Conservation (phyloP, 139 green algal species). For the Chlamydomonas incerta region DNA sequence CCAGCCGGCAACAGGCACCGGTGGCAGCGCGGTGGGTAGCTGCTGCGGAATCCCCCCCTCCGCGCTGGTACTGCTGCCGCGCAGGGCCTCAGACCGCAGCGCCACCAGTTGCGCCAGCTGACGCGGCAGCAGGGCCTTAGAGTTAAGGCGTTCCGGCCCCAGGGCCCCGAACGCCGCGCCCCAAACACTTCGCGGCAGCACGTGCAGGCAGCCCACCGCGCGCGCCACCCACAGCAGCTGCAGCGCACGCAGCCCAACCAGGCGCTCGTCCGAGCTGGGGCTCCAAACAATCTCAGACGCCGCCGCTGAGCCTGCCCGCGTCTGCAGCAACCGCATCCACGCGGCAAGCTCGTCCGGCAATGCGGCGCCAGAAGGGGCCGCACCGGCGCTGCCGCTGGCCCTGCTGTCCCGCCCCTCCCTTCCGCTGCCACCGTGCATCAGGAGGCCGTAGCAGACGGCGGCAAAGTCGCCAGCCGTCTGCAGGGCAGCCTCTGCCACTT, state of each 20-base stretch:
- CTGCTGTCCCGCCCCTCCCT: neutral
- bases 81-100: neutral
- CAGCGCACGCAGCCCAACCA: neutral
- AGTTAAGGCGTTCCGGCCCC: too few relatives aligned
- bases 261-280: too few relatives aligned
- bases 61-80: neutral
- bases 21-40: too few relatives aligned
- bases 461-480: neutral
- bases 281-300: too few relatives aligned
- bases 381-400: too few relatives aligned
- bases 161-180: neutral
- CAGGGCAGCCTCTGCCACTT: neutral
- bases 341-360: neutral
- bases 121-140: neutral
- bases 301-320: too few relatives aligned
- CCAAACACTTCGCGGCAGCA: neutral
- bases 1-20: too few relatives aligned
- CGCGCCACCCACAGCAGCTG: conserved; percentile 12
- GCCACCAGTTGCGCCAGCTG: conserved; percentile 31
- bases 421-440: neutral
- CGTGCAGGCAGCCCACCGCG: neutral
- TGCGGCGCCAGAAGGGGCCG: too few relatives aligned
- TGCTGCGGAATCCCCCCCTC: too few relatives aligned
- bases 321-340: neutral
- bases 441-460: conserved; percentile 21